phyloP scores from a whole-genome alignment of 129 eudicot genomes.

The Logfia minima region DNA sequence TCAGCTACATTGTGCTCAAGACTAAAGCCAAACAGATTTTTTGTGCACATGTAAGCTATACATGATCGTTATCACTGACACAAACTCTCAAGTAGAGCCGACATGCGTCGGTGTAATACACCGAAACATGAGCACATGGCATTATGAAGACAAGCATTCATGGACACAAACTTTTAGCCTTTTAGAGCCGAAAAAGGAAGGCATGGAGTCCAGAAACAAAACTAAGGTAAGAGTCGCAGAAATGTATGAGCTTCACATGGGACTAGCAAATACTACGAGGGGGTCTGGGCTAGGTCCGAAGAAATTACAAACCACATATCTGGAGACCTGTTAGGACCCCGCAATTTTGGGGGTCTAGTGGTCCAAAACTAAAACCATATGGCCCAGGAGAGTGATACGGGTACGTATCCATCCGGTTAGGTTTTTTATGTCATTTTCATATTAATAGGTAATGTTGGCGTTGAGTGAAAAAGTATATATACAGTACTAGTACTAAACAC shows the following conservation, averaged over 20 bases:
- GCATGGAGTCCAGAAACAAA: constrained; percentile 2
- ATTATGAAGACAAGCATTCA: not conserved
- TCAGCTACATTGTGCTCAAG: not conserved
- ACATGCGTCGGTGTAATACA: not conserved
- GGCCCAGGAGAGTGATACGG: constrained; percentile 1
- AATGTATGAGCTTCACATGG: not conserved
- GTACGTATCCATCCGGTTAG: constrained; percentile 4
- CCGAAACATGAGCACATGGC: not conserved
- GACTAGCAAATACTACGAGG: not conserved
- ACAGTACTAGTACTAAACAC: not conserved
- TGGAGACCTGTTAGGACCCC: not conserved
- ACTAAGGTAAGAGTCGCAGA: not conserved
- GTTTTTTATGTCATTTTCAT: constrained; percentile 4
- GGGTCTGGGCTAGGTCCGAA: not conserved
- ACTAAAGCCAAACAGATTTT: not conserved
- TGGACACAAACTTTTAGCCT: not conserved
- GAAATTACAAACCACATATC: not conserved
- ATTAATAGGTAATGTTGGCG: not conserved
- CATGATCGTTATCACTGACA: not conserved
- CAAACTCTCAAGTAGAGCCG: not conserved
- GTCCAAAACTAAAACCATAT: not conserved
- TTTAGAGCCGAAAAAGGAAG: not conserved
- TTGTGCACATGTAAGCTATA: not conserved
- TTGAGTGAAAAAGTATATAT: not conserved
- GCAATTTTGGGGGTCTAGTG: not conserved